Conservation (phyloP, 83 land plant genomes). For the Thuja plicata region DNA sequence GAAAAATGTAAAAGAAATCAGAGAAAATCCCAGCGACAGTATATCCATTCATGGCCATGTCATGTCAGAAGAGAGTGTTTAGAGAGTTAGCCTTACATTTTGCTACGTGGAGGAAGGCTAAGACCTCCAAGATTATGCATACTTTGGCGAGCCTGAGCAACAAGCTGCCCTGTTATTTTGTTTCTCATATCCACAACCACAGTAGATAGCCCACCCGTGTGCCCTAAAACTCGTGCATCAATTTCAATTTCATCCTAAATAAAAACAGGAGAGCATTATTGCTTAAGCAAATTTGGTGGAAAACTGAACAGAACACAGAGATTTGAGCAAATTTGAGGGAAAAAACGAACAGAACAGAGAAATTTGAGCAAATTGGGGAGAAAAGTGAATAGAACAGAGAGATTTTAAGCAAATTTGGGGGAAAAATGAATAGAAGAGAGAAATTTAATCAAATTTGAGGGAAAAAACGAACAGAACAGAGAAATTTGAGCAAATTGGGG, state of each 20-base stretch:
- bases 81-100: background rate
- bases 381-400: too few relatives aligned
- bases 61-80: background rate
- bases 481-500: background rate
- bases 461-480: too few relatives aligned
- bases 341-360: too few relatives aligned
- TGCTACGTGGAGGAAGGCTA: background rate
- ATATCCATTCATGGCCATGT: too few relatives aligned
- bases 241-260: conserved; percentile 45
- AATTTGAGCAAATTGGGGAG: too few relatives aligned
- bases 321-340: too few relatives aligned
- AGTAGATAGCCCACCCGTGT: conserved; percentile 22
- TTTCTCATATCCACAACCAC: conserved; percentile 31
- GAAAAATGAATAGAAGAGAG: too few relatives aligned
- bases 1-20: too few relatives aligned
- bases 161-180: conserved; percentile 20
- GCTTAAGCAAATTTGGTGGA: background rate
- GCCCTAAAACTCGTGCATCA: conserved; percentile 25
- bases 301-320: background rate
- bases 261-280: background rate
- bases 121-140: conserved; percentile 6
- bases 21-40: too few relatives aligned
- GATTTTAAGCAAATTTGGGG: too few relatives aligned
- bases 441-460: too few relatives aligned
- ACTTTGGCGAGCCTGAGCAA: conserved; percentile 30